Conservation (phyloP, 192 early-diverging fungal species). For the Phlyctochytrium arcticum region DNA sequence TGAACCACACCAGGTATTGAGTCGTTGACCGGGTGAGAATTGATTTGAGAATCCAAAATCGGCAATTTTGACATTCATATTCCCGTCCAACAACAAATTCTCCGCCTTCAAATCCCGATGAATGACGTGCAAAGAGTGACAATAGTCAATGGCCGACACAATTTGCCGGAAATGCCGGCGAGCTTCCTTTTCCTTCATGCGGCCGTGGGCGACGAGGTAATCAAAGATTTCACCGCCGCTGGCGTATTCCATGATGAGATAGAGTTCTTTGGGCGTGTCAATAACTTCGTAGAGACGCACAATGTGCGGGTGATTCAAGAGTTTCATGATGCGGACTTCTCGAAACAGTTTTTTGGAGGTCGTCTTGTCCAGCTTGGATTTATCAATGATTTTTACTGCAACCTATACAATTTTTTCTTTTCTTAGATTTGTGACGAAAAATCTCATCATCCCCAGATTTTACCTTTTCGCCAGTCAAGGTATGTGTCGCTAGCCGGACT, state of each 20-base stretch:
- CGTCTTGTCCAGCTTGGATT: constrained; percentile 53
- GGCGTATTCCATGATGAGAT: constrained; percentile 60
- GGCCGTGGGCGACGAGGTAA: constrained; percentile 59
- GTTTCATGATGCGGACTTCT: constrained; percentile 62
- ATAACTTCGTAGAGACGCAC: constrained; percentile 64
- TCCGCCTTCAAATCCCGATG: constrained; percentile 59
- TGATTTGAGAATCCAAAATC: constrained; percentile 65
- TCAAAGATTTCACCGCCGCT: constrained; percentile 61
- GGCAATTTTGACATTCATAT: constrained; percentile 64
- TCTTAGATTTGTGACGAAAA: not conserved
- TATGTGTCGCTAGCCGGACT: constrained; percentile 54
- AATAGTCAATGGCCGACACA: constrained; percentile 54
- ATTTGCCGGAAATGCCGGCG: constrained; percentile 54
- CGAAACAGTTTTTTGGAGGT: constrained; percentile 60
- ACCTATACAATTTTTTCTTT: constrained; percentile 30
- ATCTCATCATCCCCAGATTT: not conserved
- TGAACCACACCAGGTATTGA: constrained; percentile 61
- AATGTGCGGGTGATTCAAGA: constrained; percentile 55
- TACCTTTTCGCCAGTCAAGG: constrained; percentile 56
- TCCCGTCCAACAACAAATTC: constrained; percentile 54
- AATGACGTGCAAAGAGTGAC: constrained; percentile 53
- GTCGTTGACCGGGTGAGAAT: constrained; percentile 51
- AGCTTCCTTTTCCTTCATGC: constrained; percentile 65
- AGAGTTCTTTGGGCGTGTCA: constrained; percentile 59
- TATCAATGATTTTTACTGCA: constrained; percentile 61